Conservation (phyloP, 2,329 filamentous ascomycete genomes). For the Neonectria sp. region DNA sequence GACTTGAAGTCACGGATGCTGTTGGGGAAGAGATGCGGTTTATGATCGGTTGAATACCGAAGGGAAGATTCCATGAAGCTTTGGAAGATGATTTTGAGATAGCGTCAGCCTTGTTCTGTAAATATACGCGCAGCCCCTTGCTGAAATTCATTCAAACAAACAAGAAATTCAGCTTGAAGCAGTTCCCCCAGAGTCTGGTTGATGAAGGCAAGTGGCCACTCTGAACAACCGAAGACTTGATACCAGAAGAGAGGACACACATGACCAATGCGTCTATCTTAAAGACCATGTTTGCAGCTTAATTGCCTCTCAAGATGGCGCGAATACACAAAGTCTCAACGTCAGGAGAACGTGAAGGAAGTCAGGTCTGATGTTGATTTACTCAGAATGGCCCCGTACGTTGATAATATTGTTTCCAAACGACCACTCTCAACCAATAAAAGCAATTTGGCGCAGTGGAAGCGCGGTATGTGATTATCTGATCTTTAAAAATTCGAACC, state of each 20-base stretch:
- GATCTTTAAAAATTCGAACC: background rate
- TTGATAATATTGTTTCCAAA: background rate
- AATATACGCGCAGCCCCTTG: background rate
- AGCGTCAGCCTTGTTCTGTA: slow-evolving; percentile 7
- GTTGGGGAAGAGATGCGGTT: background rate
- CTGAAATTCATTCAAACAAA: background rate
- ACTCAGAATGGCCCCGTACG: too few relatives aligned
- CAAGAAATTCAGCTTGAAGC: background rate
- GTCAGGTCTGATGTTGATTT: too few relatives aligned
- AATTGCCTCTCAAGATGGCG: too few relatives aligned
- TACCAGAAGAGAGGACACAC: background rate
- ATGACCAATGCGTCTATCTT: background rate
- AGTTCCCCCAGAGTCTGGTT: too few relatives aligned
- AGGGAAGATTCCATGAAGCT: background rate
- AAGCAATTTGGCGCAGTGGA: slow-evolving; percentile 32
- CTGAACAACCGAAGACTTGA: slow-evolving; percentile 4
- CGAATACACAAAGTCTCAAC: too few relatives aligned
- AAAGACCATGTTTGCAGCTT: background rate
- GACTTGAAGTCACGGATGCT: background rate
- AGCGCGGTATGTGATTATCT: slow-evolving; percentile 13
- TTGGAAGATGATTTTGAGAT: background rate
- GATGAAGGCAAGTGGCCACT: background rate
- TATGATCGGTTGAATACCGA: background rate
- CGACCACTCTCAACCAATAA: background rate
- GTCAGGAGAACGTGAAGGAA: too few relatives aligned